Conservation (phyloP, 1,284 basidiomycete genomes). For the Fomitopsis schrenkii region DNA sequence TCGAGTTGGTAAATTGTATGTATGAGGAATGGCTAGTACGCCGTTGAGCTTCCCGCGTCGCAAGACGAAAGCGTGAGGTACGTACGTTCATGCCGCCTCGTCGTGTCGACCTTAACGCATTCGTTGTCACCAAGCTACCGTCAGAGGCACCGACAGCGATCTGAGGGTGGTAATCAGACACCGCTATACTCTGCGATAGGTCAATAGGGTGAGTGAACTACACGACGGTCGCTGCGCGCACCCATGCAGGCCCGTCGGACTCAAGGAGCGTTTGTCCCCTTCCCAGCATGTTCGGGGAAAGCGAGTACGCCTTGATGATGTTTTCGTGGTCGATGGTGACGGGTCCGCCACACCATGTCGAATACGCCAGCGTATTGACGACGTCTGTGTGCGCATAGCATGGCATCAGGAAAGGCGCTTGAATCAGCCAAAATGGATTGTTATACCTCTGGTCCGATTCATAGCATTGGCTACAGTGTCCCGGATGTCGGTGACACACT, state of each 20-base stretch:
- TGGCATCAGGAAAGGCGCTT: neutral
- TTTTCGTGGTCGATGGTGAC: slow-evolving; percentile 78
- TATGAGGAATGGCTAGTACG: slow-evolving; percentile 62
- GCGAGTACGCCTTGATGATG: slow-evolving; percentile 67
- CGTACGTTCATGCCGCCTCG: slow-evolving; percentile 65
- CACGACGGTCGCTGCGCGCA: slow-evolving; percentile 29
- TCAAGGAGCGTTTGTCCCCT: slow-evolving; percentile 70
- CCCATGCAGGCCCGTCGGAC: slow-evolving; percentile 78
- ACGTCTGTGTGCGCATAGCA: slow-evolving; percentile 45
- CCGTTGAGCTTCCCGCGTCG: neutral
- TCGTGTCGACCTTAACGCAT: slow-evolving; percentile 63
- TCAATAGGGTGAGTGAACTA: neutral
- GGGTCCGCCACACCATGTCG: slow-evolving; percentile 59
- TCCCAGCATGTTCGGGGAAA: slow-evolving; percentile 69
- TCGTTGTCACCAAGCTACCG: slow-evolving; percentile 73
- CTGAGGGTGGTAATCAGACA: slow-evolving; percentile 86
- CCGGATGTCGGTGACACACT: slow-evolving; percentile 70
- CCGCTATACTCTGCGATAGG: slow-evolving; percentile 53
- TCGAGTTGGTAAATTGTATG: slow-evolving; percentile 86
- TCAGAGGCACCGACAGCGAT: slow-evolving; percentile 79
- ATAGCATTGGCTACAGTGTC: slow-evolving; percentile 60
- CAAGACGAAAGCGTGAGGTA: slow-evolving; percentile 5
- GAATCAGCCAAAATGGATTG: neutral
- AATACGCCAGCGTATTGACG: slow-evolving; percentile 62
- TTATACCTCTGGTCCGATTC: slow-evolving; percentile 69